phyloP scores from a whole-genome alignment of 768 basidiomycete species.

The Lenzites betulinus region DNA sequence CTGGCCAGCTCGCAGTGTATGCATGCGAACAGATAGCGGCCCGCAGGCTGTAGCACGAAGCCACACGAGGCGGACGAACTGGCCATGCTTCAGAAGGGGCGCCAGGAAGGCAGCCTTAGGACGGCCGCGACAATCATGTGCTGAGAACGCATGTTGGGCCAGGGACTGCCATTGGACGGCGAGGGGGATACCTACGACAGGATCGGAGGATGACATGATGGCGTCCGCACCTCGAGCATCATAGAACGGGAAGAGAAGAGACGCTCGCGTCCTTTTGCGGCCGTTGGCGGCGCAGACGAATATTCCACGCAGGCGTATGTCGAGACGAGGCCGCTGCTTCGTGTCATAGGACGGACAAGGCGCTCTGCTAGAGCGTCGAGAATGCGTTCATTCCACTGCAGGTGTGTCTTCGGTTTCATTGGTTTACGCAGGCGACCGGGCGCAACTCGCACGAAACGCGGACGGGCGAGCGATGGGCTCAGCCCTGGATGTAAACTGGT shows the following conservation, averaged over 20 bases:
- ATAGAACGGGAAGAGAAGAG: slow-evolving; percentile 12
- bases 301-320: slow-evolving; percentile 11
- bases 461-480: neutral
- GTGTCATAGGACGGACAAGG: slow-evolving; percentile 14
- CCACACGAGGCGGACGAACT: slow-evolving; percentile 17
- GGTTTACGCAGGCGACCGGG: neutral
- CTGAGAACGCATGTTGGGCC: slow-evolving; percentile 13
- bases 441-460: slow-evolving; percentile 6
- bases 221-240: slow-evolving; percentile 20
- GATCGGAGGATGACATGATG: slow-evolving; percentile 28
- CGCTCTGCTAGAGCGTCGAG: neutral
- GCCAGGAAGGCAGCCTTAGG: slow-evolving; percentile 12
- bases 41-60: slow-evolving; percentile 6
- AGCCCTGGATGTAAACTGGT: neutral
- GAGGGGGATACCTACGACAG: slow-evolving; percentile 17
- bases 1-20: neutral
- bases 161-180: slow-evolving; percentile 15
- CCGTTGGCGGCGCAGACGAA: slow-evolving; percentile 2
- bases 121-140: slow-evolving; percentile 15
- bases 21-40: slow-evolving; percentile 9
- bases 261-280: slow-evolving; percentile 18
- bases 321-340: slow-evolving; percentile 10
- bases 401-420: neutral
- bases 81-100: slow-evolving; percentile 11
- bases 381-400: slow-evolving; percentile 1